phyloP scores from a whole-genome alignment of 139 green algal genomes.

The Micromonas commoda region DNA sequence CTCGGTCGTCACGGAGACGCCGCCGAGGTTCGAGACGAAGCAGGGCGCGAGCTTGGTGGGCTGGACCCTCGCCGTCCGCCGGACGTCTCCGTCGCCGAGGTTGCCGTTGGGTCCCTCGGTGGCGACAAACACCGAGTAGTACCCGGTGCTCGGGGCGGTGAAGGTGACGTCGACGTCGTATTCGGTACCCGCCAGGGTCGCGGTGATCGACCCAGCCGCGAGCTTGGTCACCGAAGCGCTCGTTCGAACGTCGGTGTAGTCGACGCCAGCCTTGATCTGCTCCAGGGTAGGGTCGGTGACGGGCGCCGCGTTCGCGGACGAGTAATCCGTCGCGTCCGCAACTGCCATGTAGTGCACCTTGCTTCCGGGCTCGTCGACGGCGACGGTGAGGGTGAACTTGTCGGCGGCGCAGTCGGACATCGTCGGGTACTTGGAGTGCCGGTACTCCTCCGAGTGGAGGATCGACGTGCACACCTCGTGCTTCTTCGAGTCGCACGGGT shows the following conservation, averaged over 20 bases:
- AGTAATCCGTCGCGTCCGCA: background rate
- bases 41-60: background rate
- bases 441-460: background rate
- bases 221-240: background rate
- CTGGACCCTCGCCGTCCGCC: background rate
- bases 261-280: background rate
- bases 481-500: background rate
- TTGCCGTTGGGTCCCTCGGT: constrained; percentile 5
- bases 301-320: background rate
- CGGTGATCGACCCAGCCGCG: background rate
- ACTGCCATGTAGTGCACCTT: constrained; percentile 12
- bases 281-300: background rate
- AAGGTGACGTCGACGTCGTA: background rate
- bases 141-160: background rate
- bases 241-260: background rate
- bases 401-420: background rate
- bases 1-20: constrained; percentile 4
- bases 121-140: background rate
- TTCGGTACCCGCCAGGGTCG: background rate
- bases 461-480: background rate
- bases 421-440: background rate
- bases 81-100: constrained; percentile 5
- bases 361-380: background rate
- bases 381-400: background rate
- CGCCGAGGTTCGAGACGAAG: background rate